Evolutionary conservation across 1,284 basidiomycete genomes (phyloP), one percentile per base, ranked within the genome.

Genomic region (Irpex sp.): DNA sequence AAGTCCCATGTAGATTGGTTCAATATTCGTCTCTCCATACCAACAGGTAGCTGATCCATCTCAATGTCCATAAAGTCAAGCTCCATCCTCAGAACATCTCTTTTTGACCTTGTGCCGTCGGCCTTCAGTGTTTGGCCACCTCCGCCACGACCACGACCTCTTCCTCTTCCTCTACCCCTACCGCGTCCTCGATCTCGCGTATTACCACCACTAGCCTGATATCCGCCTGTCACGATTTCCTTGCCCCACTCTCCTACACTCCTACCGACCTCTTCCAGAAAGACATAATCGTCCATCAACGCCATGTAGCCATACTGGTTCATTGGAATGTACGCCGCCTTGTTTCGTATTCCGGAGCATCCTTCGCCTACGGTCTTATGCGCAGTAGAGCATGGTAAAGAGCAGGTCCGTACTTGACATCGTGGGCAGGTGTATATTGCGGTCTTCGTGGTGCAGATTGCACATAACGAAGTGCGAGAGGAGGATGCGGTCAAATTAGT

Each of bases 201-300:
- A 34, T 63, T 48, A 21, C 52, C 64, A 1, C 63, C 58, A n/a
- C 48, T 60, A 11, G 66, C 64, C n/a, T 63, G 64, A 62, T 78
- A 83, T 7, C 85, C 85, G 62, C 84, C 85, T 58, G 79, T 79
- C 59, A 79, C 82, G 60, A 94, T 89, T 67, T 90, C 87, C 67
- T 78, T 79, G 0, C 93, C 92, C 86, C 88, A 92, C 19, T 83
- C 84, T 19, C 81, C 80, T 7, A 89, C 85, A 67, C 84, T 86
- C 66, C 94, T 76, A 36, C 91, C 86, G 57, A 93, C 76, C 15
- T 93, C 89, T 75, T 96, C 94, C 64, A 96, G 79, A 73, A 88
- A 95, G 17, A 82, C 82, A 74, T 94, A 96, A 75, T 96, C 94
- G 69, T 87, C 83, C 85, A 93, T 90, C 85, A 96, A 87, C 19